Evolutionary conservation across 2,329 filamentous ascomycete species (phyloP).

Genomic region (Xylaria digitata): DNA sequence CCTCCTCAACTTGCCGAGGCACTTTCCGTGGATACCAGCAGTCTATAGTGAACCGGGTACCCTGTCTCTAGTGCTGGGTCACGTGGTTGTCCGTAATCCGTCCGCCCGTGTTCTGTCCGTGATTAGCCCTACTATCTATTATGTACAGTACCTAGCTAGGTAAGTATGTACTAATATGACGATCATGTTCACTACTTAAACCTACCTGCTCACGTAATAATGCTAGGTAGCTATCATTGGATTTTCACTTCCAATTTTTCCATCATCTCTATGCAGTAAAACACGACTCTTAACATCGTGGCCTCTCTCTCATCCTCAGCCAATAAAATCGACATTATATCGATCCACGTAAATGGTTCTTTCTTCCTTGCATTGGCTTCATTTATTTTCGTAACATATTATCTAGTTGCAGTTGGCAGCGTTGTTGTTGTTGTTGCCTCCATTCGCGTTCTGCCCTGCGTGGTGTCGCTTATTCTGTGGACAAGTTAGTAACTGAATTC

Average conservation of each 20-base stretch:
- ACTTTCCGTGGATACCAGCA: background rate
- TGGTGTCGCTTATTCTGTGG: conserved; percentile 41
- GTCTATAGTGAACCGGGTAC: no score
- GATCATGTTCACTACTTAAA: no score
- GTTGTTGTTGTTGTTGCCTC: conserved; percentile 30
- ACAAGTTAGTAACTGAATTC: conserved; percentile 12
- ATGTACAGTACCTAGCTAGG: no score
- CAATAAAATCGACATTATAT: background rate
- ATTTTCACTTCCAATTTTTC: no score
- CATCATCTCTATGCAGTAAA: no score
- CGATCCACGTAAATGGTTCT: background rate
- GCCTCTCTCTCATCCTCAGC: background rate
- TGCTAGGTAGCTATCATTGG: no score
- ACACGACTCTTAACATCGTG: no score
- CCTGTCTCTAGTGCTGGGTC: background rate
- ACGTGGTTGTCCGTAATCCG: background rate
- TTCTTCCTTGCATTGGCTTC: background rate
- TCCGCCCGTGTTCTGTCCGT: no score
- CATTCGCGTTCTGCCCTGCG: conserved; percentile 36
- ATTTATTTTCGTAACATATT: background rate
- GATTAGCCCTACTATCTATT: no score
- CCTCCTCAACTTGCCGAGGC: conserved; percentile 11
- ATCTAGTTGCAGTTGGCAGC: conserved; percentile 33
- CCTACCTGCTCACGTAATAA: no score
- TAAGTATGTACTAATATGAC: no score